A percentile compares a stretch with the other conserved stretches of the same genome.
These are phyloP conservation scores for Mucor velutinosus DNA, from an alignment of 371 early-diverging fungal species.

Conservation along the genomic window DNA sequence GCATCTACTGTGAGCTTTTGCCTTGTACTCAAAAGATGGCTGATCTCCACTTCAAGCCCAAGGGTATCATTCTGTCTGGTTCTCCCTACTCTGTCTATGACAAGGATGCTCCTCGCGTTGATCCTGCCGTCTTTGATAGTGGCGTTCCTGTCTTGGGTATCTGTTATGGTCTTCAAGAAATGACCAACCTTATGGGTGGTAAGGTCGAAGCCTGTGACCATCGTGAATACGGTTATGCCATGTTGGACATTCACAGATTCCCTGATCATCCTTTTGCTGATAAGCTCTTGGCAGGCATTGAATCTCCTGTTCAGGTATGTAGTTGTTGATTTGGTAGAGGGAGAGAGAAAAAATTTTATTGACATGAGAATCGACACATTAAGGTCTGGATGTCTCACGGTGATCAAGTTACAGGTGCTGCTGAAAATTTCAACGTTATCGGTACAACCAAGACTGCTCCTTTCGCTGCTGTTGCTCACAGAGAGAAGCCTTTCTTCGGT, in stretches of 20 bases:
- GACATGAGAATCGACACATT: neutral
- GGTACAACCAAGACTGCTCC: conserved; percentile 88
- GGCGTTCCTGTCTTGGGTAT: conserved; percentile 95
- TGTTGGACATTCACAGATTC: conserved; percentile 66
- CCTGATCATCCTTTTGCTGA: conserved; percentile 64
- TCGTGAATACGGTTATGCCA: conserved; percentile 95
- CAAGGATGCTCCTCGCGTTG: conserved; percentile 92
- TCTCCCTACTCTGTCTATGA: conserved; percentile 97
- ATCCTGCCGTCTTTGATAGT: conserved; percentile 85
- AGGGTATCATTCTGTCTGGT: conserved; percentile 95
- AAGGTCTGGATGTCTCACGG: conserved; percentile 98
- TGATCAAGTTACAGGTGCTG: conserved; percentile 86
- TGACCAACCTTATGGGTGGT: conserved; percentile 87
- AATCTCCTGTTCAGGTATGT: conserved; percentile 56
- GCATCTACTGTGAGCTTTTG: conserved; percentile 97
- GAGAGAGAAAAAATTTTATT: conserved; percentile 10
- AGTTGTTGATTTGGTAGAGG: neutral
- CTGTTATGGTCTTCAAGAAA: conserved; percentile 97
- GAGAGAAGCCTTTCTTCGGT: conserved; percentile 81
- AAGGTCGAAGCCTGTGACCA: conserved; percentile 85
- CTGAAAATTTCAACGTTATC: conserved; percentile 83
- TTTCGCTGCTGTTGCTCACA: conserved; percentile 86
- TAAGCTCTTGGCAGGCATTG: conserved; percentile 80
- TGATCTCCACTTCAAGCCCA: conserved; percentile 93
- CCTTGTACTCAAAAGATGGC: conserved; percentile 95